phyloP scores from a whole-genome alignment of 495 filamentous ascomycete species.

The Margaritispora aquatica region DNA sequence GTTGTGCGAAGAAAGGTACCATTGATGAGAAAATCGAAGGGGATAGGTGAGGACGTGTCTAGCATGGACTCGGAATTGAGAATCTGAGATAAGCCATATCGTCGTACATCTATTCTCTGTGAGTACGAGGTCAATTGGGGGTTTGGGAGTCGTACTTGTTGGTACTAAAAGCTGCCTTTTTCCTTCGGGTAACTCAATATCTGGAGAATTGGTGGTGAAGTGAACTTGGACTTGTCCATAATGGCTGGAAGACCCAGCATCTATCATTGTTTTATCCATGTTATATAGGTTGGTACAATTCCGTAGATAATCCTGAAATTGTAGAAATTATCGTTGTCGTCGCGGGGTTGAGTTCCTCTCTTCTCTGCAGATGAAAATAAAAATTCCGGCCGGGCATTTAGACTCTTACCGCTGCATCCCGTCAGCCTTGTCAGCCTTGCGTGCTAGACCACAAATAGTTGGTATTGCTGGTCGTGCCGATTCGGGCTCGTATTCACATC shows the following conservation, averaged over 20 bases:
- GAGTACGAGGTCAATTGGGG: slow-evolving; percentile 4
- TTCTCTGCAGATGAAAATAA: neutral
- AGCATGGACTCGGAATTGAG: slow-evolving; percentile 83
- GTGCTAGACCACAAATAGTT: no score
- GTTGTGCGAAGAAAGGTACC: slow-evolving; percentile 84
- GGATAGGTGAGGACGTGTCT: slow-evolving; percentile 67
- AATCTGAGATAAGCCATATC: slow-evolving; percentile 86
- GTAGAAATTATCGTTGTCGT: neutral
- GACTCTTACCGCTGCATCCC: neutral
- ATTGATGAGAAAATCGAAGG: slow-evolving; percentile 93
- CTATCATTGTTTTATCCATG: slow-evolving; percentile 14
- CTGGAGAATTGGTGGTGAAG: slow-evolving; percentile 50
- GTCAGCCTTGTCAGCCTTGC: neutral
- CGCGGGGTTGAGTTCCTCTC: neutral
- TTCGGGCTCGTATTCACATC: no score
- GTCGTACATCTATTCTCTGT: slow-evolving; percentile 57
- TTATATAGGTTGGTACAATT: neutral
- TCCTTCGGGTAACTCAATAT: slow-evolving; percentile 49
- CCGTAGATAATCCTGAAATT: neutral
- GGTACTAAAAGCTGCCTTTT: slow-evolving; percentile 48
- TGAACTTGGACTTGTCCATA: slow-evolving; percentile 43
- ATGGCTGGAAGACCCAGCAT: slow-evolving; percentile 3
- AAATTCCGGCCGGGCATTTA: neutral
- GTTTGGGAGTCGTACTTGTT: slow-evolving; percentile 28
- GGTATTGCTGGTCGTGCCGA: no score